phyloP scores from a whole-genome alignment of 192 early-diverging fungal genomes.

The Podochytrium sp. region DNA sequence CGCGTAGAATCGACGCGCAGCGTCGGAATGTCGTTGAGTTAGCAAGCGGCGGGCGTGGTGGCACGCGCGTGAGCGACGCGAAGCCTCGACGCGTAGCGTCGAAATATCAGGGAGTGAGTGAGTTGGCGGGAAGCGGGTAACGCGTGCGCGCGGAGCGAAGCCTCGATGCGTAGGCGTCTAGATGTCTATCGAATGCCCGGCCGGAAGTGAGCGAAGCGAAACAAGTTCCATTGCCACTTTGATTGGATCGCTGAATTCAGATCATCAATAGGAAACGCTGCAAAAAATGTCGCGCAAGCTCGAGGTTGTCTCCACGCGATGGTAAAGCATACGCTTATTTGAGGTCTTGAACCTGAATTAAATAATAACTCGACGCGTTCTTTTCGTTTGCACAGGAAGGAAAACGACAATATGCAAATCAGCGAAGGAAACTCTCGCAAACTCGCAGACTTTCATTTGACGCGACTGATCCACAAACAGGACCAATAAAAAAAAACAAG shows the following conservation, averaged over 20 bases:
- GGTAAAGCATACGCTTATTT: conserved; percentile 8
- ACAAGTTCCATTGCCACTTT: no score
- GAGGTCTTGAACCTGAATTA: not conserved
- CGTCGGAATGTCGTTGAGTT: no score
- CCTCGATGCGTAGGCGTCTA: no score
- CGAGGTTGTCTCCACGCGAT: conserved; percentile 51
- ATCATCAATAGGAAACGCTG: conserved; percentile 54
- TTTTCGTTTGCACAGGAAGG: conserved; percentile 35
- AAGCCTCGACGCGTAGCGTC: no score
- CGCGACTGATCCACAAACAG: conserved; percentile 35
- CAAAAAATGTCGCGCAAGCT: conserved; percentile 59
- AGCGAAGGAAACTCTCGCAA: conserved; percentile 51
- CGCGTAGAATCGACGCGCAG: no score
- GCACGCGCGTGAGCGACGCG: no score
- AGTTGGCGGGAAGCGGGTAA: no score
- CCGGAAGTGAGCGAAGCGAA: no score
- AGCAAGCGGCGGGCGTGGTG: no score
- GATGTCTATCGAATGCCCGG: no score
- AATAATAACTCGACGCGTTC: not conserved
- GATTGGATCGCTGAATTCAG: not conserved
- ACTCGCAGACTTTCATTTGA: conserved; percentile 54
- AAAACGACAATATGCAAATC: conserved; percentile 55
- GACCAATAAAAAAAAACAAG: conserved; percentile 11
- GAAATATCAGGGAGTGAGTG: not conserved
- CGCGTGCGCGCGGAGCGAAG: no score